Evolutionary conservation across 2,329 filamentous ascomycete species (phyloP), one percentile per base, ranked within the genome.

Genomic region (Chrysoporthe cubensis): DNA sequence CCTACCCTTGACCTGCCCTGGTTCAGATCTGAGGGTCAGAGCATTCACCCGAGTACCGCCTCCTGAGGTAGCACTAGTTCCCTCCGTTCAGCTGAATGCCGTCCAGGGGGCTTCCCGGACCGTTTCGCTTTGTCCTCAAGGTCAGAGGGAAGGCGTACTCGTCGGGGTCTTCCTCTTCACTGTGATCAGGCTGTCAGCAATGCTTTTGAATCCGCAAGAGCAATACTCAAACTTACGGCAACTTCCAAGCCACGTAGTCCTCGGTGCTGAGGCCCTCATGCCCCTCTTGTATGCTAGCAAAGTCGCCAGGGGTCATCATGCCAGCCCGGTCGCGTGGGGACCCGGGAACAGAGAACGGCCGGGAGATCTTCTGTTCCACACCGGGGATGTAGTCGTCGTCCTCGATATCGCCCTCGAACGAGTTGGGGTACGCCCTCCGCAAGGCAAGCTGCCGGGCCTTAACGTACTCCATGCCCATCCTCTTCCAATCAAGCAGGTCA

Each of bases 301-400:
- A 98, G 79, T 99, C 96, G 59, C 96, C 96, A 8, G 96, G 96
- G 0, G 96, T 99, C 96, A 99, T 98, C 94, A 97, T 97, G 65
- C 96, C 96, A 56, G 91, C 91, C 44, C 94, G 88, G 77, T 97
- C 94, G 70, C 94, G 87, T 11, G 96, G 96, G 21, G 94, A 97
- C 9, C 96, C 96, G 2, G 96, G 96, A 62, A 97, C 94, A 2
- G 94, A 97, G 80, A 98, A 90, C 8, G 96, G 96, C 61, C 96
- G 87, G 13, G 94, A 95, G 76, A 99, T 94, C 89, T 98, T 99
- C 77, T 94, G 91, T 74, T 97, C 95, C 4, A 93, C 92, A 46
- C 93, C 92, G 64, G 94, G 93, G 75, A 98, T 97, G 80, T 94
- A 96, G 77, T 96, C 92, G 71, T 92, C 92, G 75, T 94, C 93